Evolutionary conservation across 306 rosid species (phyloP), one percentile per base, ranked within the genome.

Genomic region (Hylodesmum podocarpum): DNA sequence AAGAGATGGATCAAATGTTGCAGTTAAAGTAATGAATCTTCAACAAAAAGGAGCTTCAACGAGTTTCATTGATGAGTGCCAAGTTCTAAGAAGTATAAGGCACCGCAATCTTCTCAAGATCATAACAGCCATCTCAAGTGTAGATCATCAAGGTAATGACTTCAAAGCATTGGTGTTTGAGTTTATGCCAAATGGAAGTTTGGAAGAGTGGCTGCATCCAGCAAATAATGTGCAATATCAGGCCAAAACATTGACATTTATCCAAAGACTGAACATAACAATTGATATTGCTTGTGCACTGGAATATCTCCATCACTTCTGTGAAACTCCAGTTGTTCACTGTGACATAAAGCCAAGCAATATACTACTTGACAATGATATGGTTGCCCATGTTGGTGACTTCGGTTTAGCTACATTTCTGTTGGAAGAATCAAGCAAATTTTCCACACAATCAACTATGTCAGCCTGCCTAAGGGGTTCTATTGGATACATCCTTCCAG

Each of bases 291-390:
- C 79, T 40, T 80, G 74, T 80, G 79, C 79, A 53, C 29, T 80
- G 27, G 74, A 72, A 64, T 80, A 80, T 51, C 74, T 80, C 37
- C 79, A 80, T 41, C 61, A 80, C 61, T 72, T 4, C 0, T 63
- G 83, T 73, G 53, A 80, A 40, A 64, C 62, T 53, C 68, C 83
- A 15, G 73, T 80, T 16, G 75, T 73, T 80, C 79, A 80, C 53
- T 83, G 81, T 68, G 83, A 83, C 41, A 51, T 83, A 49, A 83
- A 83, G 70, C 80, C 87, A 19, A 80, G 80, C 62, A 84, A 80
- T 71, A 69, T 80, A 10, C 84, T 80, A 36, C 84, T 84, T 28
- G 77, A 81, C 63, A 54, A 69, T 27, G 73, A 75, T 50, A 59
- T 75, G 73, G 77, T 68, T 4, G 85, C 82, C 12, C 83, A 53